phyloP scores from a whole-genome alignment of 2,329 filamentous ascomycete genomes.

The Fusarium succisae region DNA sequence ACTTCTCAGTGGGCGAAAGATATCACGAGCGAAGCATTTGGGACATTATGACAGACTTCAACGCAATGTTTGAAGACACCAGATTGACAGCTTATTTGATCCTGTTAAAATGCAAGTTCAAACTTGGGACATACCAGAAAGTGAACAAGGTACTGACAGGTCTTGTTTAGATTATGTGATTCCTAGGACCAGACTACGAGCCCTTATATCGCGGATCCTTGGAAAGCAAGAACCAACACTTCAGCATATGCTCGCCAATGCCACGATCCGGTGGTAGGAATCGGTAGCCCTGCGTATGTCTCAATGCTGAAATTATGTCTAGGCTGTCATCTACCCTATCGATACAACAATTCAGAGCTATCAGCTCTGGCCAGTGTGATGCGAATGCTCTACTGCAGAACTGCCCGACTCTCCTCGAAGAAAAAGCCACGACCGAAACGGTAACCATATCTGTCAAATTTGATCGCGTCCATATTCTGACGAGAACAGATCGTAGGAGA shows the following conservation, averaged over 20 bases:
- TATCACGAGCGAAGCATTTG: neutral
- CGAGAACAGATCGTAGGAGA: neutral
- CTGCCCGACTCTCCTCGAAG: neutral
- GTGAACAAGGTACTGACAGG: neutral
- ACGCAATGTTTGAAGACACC: neutral
- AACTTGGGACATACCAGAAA: neutral
- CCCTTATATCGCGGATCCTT: neutral
- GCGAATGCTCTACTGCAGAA: neutral
- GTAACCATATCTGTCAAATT: neutral
- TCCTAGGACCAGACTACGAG: neutral
- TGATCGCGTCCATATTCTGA: neutral
- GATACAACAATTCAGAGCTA: neutral
- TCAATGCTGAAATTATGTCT: neutral
- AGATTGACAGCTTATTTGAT: neutral
- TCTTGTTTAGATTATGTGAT: neutral
- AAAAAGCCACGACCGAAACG: neutral
- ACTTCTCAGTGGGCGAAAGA: neutral
- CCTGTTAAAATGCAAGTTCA: neutral
- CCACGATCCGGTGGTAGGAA: neutral
- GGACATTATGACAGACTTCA: neutral
- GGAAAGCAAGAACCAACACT: neutral
- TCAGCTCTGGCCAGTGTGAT: neutral
- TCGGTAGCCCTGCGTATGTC: fast-evolving
- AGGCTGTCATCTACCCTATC: neutral
- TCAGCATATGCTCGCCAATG: neutral